These are phyloP conservation scores for Houttuynia cordata DNA, from an alignment of 164 flowering plant species.

Conservation along the genomic window DNA sequence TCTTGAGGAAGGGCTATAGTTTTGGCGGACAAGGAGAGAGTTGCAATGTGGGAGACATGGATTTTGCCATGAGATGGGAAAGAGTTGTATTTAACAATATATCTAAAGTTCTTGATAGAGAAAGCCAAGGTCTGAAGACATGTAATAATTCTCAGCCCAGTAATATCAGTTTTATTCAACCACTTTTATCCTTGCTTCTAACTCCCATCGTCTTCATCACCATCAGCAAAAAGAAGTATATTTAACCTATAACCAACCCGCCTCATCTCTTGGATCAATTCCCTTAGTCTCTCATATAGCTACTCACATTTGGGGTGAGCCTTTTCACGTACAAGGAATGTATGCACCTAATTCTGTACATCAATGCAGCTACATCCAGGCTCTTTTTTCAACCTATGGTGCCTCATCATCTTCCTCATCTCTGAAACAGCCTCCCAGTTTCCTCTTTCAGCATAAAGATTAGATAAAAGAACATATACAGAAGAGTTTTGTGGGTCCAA, in stretches of 20 bases:
- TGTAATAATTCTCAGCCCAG: neutral
- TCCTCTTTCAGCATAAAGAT: slow-evolving; percentile 69
- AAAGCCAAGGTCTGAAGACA: too few species aligned
- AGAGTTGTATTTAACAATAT: too few species aligned
- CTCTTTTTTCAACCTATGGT: slow-evolving; percentile 49
- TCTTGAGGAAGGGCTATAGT: too few species aligned
- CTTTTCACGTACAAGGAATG: slow-evolving; percentile 59
- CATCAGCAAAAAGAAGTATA: slow-evolving; percentile 10
- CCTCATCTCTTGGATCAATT: slow-evolving; percentile 49
- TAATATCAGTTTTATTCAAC: neutral
- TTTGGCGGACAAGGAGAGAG: too few species aligned
- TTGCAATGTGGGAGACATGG: too few species aligned
- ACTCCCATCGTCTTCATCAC: slow-evolving; percentile 2
- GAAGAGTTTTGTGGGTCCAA: slow-evolving; percentile 71
- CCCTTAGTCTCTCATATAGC: slow-evolving; percentile 38
- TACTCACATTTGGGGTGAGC: slow-evolving; percentile 51
- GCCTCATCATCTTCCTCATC: slow-evolving; percentile 52
- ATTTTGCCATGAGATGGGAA: too few species aligned
- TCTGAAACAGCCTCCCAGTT: slow-evolving; percentile 58
- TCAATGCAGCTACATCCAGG: slow-evolving; percentile 93
- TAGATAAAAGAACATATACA: slow-evolving; percentile 51
- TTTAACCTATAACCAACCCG: slow-evolving; percentile 23
- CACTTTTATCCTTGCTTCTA: neutral
- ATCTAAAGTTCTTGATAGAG: too few species aligned
- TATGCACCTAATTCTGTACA: slow-evolving; percentile 47